phyloP scores from a whole-genome alignment of 331 rosid species.

The Acacia concinna region DNA sequence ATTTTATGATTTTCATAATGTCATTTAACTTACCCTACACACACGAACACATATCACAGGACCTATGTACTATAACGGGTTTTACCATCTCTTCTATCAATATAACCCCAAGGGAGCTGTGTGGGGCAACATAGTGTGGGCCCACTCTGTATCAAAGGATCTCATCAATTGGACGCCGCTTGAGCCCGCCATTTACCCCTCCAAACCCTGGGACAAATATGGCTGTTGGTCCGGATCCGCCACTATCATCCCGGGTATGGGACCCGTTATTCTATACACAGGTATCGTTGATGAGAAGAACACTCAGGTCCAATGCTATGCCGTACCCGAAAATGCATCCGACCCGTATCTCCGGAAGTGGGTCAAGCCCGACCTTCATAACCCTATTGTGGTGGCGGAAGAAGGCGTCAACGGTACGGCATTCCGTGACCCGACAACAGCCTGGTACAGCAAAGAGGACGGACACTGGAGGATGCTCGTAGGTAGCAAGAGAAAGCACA shows the following conservation, averaged over 20 bases:
- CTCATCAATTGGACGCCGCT: constrained; percentile 50
- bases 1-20: neutral
- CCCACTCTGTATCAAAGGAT: constrained; percentile 52
- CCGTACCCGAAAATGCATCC: constrained; percentile 39
- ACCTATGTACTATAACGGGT: constrained; percentile 51
- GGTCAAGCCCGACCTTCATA: constrained; percentile 38
- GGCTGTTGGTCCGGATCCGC: constrained; percentile 64
- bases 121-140: constrained; percentile 69
- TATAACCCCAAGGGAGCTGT: constrained; percentile 59
- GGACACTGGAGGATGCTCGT: constrained; percentile 72
- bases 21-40: neutral
- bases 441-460: constrained; percentile 47
- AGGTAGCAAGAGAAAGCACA: constrained; percentile 47
- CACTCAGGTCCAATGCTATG: constrained; percentile 45
- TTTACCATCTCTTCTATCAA: constrained; percentile 57
- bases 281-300: constrained; percentile 36
- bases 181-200: constrained; percentile 44
- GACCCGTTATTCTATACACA: constrained; percentile 46
- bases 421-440: constrained; percentile 82
- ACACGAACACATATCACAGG: constrained; percentile 16
- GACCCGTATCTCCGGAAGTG: constrained; percentile 45
- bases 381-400: constrained; percentile 44
- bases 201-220: constrained; percentile 45
- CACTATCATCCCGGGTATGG: constrained; percentile 42
- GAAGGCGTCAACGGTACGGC: constrained; percentile 38